These are phyloP conservation scores for Eudorina sp. DNA, from an alignment of 139 green algal species.

Conservation along the genomic window DNA sequence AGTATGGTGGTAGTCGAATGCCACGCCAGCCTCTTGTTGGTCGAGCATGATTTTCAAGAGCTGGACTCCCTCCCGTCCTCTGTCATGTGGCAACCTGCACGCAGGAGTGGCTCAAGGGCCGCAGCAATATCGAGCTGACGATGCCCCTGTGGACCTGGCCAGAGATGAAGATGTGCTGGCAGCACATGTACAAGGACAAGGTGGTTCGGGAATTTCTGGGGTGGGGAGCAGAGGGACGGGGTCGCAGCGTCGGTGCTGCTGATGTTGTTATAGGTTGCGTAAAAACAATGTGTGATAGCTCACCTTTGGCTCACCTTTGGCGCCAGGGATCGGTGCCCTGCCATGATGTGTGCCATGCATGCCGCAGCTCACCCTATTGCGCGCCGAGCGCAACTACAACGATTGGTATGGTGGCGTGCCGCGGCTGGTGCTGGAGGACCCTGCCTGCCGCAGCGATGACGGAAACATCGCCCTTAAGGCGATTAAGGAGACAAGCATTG, in stretches of 20 bases:
- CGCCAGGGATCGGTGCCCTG: background rate
- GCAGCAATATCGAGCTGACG: background rate
- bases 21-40: background rate
- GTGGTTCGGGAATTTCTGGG: background rate
- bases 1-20: background rate
- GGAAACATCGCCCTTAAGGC: background rate
- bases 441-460: background rate
- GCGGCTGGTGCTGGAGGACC: constrained; percentile 12
- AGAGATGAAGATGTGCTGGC: background rate
- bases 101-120: constrained; percentile 6
- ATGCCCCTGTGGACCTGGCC: constrained; percentile 28
- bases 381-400: background rate
- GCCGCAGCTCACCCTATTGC: background rate
- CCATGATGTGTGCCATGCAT: background rate
- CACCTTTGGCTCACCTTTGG: background rate
- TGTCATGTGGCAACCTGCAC: background rate
- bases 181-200: constrained; percentile 4
- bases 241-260: background rate
- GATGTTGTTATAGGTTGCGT: background rate
- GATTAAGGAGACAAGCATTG: background rate
- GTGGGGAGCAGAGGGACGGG: background rate
- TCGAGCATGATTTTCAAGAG: background rate
- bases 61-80: background rate
- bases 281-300: too few species aligned
- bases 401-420: constrained; percentile 1